Percentiles rank a stretch among this genome's conserved stretches.
These are phyloP conservation scores for Penicillium vulpinum DNA, from an alignment of 2,329 filamentous ascomycete species.

Conservation along the genomic window DNA sequence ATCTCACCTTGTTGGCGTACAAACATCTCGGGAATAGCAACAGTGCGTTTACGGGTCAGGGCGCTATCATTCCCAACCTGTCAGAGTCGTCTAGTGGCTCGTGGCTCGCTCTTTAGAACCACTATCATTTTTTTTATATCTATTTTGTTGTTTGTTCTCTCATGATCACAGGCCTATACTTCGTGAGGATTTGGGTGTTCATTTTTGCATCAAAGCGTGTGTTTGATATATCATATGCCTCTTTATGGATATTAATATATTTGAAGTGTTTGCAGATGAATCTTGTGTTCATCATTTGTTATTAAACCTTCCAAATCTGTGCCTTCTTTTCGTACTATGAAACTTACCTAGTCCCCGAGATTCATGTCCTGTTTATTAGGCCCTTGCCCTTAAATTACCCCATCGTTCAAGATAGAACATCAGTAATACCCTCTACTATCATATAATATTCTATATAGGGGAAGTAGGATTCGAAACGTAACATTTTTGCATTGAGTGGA, in stretches of 20 bases:
- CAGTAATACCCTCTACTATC: background rate
- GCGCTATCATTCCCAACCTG: background rate
- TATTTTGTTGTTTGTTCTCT: background rate
- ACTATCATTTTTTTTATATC: background rate
- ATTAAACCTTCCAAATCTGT: background rate
- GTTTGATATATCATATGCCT: constrained; percentile 9
- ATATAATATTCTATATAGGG: background rate
- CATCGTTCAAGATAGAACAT: background rate
- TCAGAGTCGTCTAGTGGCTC: background rate
- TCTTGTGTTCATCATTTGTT: background rate
- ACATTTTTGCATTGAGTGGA: no score
- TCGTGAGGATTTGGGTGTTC: background rate
- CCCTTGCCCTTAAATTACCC: background rate
- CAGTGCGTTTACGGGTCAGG: background rate
- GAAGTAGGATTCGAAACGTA: background rate
- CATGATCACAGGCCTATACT: background rate
- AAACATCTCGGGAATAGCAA: background rate
- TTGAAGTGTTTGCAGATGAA: background rate
- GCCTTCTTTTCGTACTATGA: background rate
- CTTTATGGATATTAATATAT: background rate
- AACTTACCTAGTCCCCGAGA: background rate
- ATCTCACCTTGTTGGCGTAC: no score
- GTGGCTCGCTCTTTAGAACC: background rate
- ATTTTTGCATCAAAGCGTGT: constrained; percentile 12
- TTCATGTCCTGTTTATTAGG: background rate